These are phyloP conservation scores for Teunomyces cretensis DNA, from an alignment of 805 yeast genomes.

Conservation along the genomic window DNA sequence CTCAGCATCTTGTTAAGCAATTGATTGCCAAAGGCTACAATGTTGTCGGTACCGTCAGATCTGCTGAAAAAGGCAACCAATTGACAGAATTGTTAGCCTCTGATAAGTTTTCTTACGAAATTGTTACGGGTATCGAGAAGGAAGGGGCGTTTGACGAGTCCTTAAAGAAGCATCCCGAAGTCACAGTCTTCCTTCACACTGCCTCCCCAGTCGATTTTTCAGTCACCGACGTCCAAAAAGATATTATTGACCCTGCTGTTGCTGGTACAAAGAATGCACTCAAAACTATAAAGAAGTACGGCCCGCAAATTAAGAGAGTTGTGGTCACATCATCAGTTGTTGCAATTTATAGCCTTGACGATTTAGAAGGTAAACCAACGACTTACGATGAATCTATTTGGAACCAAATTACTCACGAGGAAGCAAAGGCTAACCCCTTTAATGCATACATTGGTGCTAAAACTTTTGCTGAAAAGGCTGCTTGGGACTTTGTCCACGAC, in stretches of 20 bases:
- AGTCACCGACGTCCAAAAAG: slow-evolving; percentile 12
- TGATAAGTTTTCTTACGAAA: slow-evolving; percentile 11
- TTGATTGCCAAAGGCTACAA: slow-evolving; percentile 20
- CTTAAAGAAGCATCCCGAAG: slow-evolving; percentile 16
- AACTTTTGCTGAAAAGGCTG: slow-evolving; percentile 19
- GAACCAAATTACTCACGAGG: slow-evolving; percentile 54
- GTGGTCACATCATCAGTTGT: slow-evolving; percentile 20
- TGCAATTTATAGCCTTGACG: neutral
- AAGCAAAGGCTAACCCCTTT: slow-evolving; percentile 36
- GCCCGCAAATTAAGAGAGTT: slow-evolving; percentile 14
- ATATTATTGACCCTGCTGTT: slow-evolving; percentile 15
- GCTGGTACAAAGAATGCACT: slow-evolving; percentile 15
- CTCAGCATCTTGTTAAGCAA: slow-evolving; percentile 23
- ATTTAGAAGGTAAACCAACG: slow-evolving; percentile 13
- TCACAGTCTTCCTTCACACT: slow-evolving; percentile 14
- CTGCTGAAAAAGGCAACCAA: slow-evolving; percentile 33
- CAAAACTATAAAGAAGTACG: slow-evolving; percentile 12
- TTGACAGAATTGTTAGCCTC: slow-evolving; percentile 14
- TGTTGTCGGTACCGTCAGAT: slow-evolving; percentile 40
- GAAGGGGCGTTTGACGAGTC: slow-evolving; percentile 18
- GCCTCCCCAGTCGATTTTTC: slow-evolving; percentile 17
- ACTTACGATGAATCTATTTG: slow-evolving; percentile 47
- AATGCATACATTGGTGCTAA: slow-evolving; percentile 30
- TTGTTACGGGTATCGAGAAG: slow-evolving; percentile 13
- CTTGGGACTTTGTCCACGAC: slow-evolving; percentile 19